Base-by-base conservation (phyloP, 352 stramenopile genomes). In the Hyphochytrium catenoides region DNA sequence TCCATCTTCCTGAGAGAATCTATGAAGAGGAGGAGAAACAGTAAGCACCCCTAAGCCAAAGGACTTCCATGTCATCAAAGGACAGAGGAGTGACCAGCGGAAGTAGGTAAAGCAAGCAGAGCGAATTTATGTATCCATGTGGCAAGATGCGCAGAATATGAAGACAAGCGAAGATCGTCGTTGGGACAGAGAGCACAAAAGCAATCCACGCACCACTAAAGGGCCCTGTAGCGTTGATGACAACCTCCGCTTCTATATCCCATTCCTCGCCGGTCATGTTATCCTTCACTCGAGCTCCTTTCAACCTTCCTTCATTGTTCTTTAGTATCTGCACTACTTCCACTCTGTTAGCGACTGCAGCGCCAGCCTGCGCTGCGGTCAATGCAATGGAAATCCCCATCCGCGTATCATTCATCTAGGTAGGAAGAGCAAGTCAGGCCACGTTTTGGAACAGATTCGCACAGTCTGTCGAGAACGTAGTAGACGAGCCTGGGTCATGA, bases 181-280 rank as follows among this genome's bases (percentile, higher is more conserved):
- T 24, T 1, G 34, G 7, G 34, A 36, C 11, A 14, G 11, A 12
- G 14, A 36, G 31, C 5, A 11, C 16, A 2, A 39, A 8, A 45
- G 20, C 28, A 14, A 29, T 7, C 15, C 14, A 38, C 34, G 18
- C 17, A 44, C 81, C 67, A 8, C 74, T 89, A 60, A 95, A 95
- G 5, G 81, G 83, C 11, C 85, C 85, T 16, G 83, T 94, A 6
- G 83, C 82, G 51, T 95, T 95, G 34, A 95, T 62, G 9, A 95
- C 76, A 4, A 63, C 54, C 39, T 79, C 73, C 17, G 79, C 76
- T 25, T 59, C 52, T 23, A 95, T 59, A 46, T 87, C 57, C 62
- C 81, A 93, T 44, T 74, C 52, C 22, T 93, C 63, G 22, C 74
- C 73, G 2, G 76, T 91, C 11, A 90, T 24, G 21, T 44, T 59